Conservation (phyloP, 176 grass and related monocot genomes). For the Avena eriantha region DNA sequence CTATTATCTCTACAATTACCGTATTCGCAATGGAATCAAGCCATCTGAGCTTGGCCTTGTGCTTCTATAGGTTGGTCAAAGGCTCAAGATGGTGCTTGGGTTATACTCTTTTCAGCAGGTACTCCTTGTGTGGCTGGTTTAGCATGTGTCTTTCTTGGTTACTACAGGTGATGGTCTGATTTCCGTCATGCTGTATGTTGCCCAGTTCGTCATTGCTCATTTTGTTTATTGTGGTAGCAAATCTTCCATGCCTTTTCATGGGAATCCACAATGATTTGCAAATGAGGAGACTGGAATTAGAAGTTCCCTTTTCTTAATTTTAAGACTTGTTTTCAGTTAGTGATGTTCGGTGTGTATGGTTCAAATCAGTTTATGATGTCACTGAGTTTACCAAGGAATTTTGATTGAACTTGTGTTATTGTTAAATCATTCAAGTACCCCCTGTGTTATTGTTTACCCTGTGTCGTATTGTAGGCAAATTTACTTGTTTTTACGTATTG, state of each 20-base stretch:
- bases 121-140: conserved; percentile 34
- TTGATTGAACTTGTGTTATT: conserved; percentile 52
- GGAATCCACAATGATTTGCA: conserved; percentile 41
- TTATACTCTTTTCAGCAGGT: conserved; percentile 49
- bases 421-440: conserved; percentile 26
- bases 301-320: conserved; percentile 43
- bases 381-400: conserved; percentile 58
- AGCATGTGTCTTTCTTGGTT: conserved; percentile 30
- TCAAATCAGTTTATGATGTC: conserved; percentile 41
- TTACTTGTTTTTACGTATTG: not conserved
- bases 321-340: conserved; percentile 46
- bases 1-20: conserved; percentile 98
- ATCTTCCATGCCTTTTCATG: conserved; percentile 43
- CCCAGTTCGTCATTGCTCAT: conserved; percentile 52
- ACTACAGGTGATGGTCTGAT: conserved; percentile 42
- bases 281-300: conserved; percentile 53
- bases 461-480: conserved; percentile 14
- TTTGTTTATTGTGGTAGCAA: conserved; percentile 46
- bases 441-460: not conserved
- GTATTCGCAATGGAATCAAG: conserved; percentile 68
- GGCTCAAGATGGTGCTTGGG: conserved; percentile 7
- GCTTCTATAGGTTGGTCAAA: conserved; percentile 66
- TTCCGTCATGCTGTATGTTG: conserved; percentile 45
- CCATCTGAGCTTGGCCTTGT: conserved; percentile 91
- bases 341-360: conserved; percentile 30